Evolutionary conservation across 768 basidiomycete species (phyloP).

Genomic region (Cystobasidium ongulense): DNA sequence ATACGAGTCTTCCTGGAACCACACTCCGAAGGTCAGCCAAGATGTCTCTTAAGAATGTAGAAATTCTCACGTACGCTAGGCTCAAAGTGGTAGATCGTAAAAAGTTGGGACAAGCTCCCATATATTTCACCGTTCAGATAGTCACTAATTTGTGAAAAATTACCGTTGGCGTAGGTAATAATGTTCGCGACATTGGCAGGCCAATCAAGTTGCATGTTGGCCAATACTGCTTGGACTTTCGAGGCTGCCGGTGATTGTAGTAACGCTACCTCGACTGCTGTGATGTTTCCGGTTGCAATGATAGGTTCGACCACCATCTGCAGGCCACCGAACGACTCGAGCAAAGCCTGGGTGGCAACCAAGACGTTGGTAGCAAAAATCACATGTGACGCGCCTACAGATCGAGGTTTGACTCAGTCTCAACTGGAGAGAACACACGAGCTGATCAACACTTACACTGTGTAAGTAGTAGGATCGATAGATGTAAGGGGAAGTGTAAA

Average conservation of each 20-base stretch:
- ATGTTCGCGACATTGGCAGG: background rate
- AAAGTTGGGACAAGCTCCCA: background rate
- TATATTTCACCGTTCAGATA: background rate
- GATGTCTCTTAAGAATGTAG: too few species aligned
- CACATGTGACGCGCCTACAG: background rate
- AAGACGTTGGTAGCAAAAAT: constrained; percentile 1
- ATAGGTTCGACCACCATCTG: background rate
- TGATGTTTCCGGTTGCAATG: background rate
- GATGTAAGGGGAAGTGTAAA: background rate
- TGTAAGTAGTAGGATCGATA: background rate
- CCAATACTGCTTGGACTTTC: background rate
- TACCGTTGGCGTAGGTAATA: background rate
- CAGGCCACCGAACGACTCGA: background rate
- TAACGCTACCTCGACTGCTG: background rate
- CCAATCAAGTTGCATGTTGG: constrained; percentile 2
- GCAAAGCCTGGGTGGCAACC: background rate
- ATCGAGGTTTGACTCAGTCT: background rate
- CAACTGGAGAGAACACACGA: background rate
- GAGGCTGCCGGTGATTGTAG: background rate
- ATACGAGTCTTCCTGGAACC: background rate
- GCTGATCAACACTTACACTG: background rate
- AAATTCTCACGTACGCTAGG: background rate
- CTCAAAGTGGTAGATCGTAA: background rate
- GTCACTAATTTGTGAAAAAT: background rate
- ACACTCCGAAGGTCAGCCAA: background rate